Conservation (phyloP, 331 rosid genomes). For the Rosa hybrid region DNA sequence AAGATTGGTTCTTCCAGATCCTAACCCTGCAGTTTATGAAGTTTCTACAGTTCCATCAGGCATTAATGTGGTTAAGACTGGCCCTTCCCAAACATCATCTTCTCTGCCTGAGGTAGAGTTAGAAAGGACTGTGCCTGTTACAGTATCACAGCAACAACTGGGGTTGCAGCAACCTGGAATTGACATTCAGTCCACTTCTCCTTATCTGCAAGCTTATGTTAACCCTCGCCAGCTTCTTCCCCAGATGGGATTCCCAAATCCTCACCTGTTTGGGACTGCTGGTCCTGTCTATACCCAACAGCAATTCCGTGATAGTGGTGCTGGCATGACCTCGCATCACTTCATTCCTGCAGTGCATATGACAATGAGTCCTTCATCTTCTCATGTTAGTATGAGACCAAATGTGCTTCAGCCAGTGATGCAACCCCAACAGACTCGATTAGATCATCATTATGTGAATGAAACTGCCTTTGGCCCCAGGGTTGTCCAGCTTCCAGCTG, state of each 20-base stretch:
- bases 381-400: conserved; percentile 50
- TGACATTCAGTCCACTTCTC: conserved; percentile 43
- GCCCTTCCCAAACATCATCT: conserved; percentile 37
- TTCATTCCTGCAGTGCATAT: conserved; percentile 53
- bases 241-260: conserved; percentile 57
- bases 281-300: conserved; percentile 51
- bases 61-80: conserved; percentile 38
- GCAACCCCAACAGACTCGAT: conserved; percentile 56
- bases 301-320: conserved; percentile 44
- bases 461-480: conserved; percentile 55
- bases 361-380: conserved; percentile 52
- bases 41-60: conserved; percentile 41
- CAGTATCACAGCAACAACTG: conserved; percentile 39
- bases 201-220: conserved; percentile 54
- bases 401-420: conserved; percentile 45
- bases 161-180: conserved; percentile 57
- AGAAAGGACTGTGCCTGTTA: conserved; percentile 52
- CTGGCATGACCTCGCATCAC: conserved; percentile 46
- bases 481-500: conserved; percentile 67
- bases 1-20: conserved; percentile 42
- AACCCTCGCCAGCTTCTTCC: conserved; percentile 58
- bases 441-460: conserved; percentile 58
- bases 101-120: conserved; percentile 48
- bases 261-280: conserved; percentile 47
- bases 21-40: conserved; percentile 40